Conservation (phyloP, 345 rosid genomes). For the Arabis hirsuta region DNA sequence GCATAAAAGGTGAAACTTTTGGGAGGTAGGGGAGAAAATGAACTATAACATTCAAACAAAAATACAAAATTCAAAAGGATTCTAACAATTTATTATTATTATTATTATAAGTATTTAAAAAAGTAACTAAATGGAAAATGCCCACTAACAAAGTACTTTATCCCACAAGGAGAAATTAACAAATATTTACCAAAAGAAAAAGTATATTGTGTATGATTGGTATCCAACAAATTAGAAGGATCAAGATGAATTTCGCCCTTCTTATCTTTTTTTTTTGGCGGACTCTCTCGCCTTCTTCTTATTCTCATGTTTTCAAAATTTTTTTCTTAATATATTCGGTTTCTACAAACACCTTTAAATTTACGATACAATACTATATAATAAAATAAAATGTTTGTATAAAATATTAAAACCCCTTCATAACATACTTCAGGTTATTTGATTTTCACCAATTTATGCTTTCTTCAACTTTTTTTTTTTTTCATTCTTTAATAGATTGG, state of each 20-base stretch:
- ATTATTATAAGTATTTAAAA: constrained; percentile 19
- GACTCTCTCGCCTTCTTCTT: constrained; percentile 40
- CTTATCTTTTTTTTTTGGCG: constrained; percentile 32
- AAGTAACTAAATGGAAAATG: constrained; percentile 49
- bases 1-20: constrained; percentile 41
- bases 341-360: constrained; percentile 24
- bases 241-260: constrained; percentile 61
- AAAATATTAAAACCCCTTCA: constrained; percentile 29
- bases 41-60: constrained; percentile 30
- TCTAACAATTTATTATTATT: background rate
- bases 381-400: constrained; percentile 30
- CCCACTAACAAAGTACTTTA: constrained; percentile 73
- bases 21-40: constrained; percentile 38
- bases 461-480: constrained; percentile 32
- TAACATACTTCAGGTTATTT: constrained; percentile 56
- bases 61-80: constrained; percentile 29
- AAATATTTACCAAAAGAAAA: constrained; percentile 39
- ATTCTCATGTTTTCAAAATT: constrained; percentile 39
- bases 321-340: constrained; percentile 3
- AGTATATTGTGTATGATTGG: constrained; percentile 51
- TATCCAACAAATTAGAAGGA: constrained; percentile 58
- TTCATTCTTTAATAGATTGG: constrained; percentile 38
- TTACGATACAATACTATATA: constrained; percentile 25
- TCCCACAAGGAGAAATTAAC: constrained; percentile 40
- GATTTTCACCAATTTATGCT: constrained; percentile 54